Evolutionary conservation across 257 asterid species (phyloP).

Genomic region (Gentiana straminea): DNA sequence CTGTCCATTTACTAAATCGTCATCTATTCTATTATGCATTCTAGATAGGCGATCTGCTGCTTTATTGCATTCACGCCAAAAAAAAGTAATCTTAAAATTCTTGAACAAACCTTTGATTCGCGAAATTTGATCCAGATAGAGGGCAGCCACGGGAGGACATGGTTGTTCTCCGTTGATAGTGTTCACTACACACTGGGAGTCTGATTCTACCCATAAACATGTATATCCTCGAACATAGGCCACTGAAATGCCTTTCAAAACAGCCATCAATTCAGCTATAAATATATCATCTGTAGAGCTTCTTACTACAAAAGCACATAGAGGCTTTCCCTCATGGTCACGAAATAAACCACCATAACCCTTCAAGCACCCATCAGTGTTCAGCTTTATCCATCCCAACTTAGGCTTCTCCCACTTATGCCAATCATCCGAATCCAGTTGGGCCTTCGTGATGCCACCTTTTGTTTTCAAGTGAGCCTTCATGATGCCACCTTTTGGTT

Average conservation of each 20-base stretch:
- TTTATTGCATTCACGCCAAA: too few species aligned
- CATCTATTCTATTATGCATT: conserved; percentile 3
- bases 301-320: conserved; percentile 23
- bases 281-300: conserved; percentile 15
- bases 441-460: too few species aligned
- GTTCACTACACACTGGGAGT: conserved; percentile 28
- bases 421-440: not conserved
- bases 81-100: too few species aligned
- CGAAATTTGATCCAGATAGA: conserved; percentile 21
- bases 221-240: not conserved
- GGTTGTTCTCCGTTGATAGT: conserved; percentile 26
- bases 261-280: conserved; percentile 28
- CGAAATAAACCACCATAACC: conserved; percentile 1
- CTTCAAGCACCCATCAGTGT: conserved; percentile 26
- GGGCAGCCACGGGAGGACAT: conserved; percentile 12
- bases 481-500: too few species aligned
- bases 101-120: too few species aligned
- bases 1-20: conserved; percentile 13
- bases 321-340: not conserved
- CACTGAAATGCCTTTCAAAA: conserved; percentile 26
- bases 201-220: conserved; percentile 20
- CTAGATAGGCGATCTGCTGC: conserved; percentile 9
- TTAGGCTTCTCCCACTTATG: conserved; percentile 24
- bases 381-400: conserved; percentile 1
- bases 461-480: too few species aligned